phyloP scores from a whole-genome alignment of 2,329 filamentous ascomycete genomes.

The Tolypocladium cylindrosporum region DNA sequence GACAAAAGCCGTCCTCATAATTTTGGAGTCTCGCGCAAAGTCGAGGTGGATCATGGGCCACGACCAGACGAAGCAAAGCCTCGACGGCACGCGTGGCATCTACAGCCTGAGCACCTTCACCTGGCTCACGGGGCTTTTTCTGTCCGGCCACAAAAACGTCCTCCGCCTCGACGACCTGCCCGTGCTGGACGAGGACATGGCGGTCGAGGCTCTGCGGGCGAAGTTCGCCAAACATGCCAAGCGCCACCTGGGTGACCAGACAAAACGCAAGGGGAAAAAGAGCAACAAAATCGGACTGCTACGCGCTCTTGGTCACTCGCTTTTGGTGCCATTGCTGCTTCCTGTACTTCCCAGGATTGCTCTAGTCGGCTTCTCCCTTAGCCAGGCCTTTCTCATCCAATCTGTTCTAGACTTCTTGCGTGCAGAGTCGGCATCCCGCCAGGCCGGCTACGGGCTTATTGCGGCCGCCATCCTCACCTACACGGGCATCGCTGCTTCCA shows the following conservation, averaged over 20 bases:
- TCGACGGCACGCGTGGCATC: constrained; percentile 23
- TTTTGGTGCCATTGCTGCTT: too few relatives aligned
- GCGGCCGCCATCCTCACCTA: constrained; percentile 30
- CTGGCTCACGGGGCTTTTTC: constrained; percentile 25
- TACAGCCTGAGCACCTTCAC: constrained; percentile 20
- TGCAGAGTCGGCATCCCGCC: constrained; percentile 5
- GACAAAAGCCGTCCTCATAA: constrained; percentile 22
- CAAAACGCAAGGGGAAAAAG: not conserved
- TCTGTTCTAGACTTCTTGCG: constrained; percentile 23
- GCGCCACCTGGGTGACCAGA: not conserved
- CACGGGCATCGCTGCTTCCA: constrained; percentile 23
- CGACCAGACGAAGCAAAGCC: constrained; percentile 23
- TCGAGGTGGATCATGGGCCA: constrained; percentile 27
- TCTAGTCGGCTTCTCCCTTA: constrained; percentile 21
- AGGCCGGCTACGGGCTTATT: constrained; percentile 30
- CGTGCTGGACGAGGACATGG: constrained; percentile 19
- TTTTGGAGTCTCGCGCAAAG: constrained; percentile 29
- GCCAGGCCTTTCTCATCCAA: constrained; percentile 32
- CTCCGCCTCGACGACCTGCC: constrained; percentile 23
- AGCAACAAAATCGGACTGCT: too few relatives aligned
- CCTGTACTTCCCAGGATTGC: not conserved
- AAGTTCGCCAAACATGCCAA: not conserved
- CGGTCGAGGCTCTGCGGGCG: constrained; percentile 11
- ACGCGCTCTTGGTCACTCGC: too few relatives aligned
- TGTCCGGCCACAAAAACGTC: constrained; percentile 23